A percentile compares a stretch with the other conserved stretches of the same genome.
Conservation (phyloP, 441 rosid species). For the Populus hybrid region DNA sequence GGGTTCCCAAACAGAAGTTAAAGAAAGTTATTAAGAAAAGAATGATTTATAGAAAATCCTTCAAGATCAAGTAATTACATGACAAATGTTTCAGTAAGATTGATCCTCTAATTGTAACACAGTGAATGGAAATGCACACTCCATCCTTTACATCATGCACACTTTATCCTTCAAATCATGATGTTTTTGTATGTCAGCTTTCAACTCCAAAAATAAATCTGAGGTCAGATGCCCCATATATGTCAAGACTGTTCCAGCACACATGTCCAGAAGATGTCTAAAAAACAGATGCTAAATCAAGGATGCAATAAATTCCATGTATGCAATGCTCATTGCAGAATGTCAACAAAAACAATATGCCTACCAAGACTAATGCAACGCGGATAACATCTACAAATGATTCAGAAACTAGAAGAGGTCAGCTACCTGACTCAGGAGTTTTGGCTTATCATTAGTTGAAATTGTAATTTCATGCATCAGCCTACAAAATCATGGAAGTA, state of each 20-base stretch:
- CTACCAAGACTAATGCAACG: background rate
- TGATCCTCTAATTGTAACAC: background rate
- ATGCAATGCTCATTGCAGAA: background rate
- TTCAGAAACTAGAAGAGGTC: constrained; percentile 8
- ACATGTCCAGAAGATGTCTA: background rate
- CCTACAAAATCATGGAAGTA: constrained; percentile 36
- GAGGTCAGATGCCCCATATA: background rate
- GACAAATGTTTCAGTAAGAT: background rate
- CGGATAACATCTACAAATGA: constrained; percentile 11
- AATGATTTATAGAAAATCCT: background rate
- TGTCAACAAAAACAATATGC: background rate
- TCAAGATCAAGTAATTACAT: background rate
- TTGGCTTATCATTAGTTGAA: constrained; percentile 66
- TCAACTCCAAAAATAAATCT: background rate
- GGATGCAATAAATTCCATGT: background rate
- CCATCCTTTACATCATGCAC: background rate
- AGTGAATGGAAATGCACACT: background rate
- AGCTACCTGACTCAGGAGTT: constrained; percentile 64
- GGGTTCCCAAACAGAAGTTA: too few species aligned
- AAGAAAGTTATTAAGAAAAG: background rate
- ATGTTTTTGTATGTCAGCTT: background rate
- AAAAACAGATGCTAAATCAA: background rate
- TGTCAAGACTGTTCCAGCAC: background rate
- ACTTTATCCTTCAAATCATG: background rate
- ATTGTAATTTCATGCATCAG: constrained; percentile 71